These are phyloP conservation scores for Fusarium domesticum DNA, from an alignment of 2,329 filamentous ascomycete genomes.

Conservation along the genomic window DNA sequence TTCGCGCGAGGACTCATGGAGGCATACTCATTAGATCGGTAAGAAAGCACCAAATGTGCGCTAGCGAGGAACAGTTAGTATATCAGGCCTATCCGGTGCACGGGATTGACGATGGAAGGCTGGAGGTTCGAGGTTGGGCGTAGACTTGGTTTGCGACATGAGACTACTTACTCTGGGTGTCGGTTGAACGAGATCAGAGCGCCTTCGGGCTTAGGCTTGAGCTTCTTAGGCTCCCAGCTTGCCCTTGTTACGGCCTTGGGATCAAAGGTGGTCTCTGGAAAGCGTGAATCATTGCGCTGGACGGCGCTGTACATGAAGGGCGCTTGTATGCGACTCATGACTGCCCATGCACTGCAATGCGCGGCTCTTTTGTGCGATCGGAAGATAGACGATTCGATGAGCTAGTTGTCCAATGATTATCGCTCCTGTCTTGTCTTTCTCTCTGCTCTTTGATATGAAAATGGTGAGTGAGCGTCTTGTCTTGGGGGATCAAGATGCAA, in stretches of 20 bases:
- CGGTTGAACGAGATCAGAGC: constrained; percentile 79
- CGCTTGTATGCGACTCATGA: constrained; percentile 34
- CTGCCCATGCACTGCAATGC: constrained; percentile 12
- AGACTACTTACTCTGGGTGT: constrained; percentile 83
- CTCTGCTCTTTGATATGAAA: too few species aligned
- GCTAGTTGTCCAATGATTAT: too few species aligned
- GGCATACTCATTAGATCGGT: constrained; percentile 58
- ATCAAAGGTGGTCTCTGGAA: constrained; percentile 65
- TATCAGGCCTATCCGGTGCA: background rate
- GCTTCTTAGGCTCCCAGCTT: constrained; percentile 64
- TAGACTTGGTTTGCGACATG: constrained; percentile 6
- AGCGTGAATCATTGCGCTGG: constrained; percentile 50
- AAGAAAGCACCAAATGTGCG: constrained; percentile 61
- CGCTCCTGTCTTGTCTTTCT: too few species aligned
- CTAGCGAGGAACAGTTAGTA: constrained; percentile 30
- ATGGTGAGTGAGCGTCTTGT: background rate
- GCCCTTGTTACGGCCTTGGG: constrained; percentile 82
- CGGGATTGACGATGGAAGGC: background rate
- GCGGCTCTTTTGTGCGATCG: too few species aligned
- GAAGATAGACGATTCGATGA: too few species aligned
- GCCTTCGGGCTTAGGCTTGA: constrained; percentile 65
- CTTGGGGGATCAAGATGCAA: background rate
- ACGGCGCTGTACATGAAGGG: constrained; percentile 71
- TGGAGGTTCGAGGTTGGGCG: too few species aligned
- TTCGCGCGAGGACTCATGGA: constrained; percentile 71